Evolutionary conservation across 2,329 filamentous ascomycete species (phyloP).

Genomic region (Dactylellina parvicollis): DNA sequence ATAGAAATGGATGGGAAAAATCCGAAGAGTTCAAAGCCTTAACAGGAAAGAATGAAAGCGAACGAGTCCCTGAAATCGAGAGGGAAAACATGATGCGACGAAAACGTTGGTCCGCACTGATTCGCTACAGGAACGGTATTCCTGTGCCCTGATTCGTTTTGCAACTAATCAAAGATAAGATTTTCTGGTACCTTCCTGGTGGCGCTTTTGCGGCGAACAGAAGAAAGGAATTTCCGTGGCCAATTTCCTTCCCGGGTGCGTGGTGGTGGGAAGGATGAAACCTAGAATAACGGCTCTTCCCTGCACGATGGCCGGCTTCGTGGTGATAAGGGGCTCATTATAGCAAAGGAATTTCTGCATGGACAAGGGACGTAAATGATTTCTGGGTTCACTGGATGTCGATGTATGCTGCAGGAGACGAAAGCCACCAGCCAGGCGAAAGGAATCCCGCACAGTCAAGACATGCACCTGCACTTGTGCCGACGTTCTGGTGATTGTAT

Average conservation of each 20-base stretch:
- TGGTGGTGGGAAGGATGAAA: constrained; percentile 52
- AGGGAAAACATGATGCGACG: constrained; percentile 48
- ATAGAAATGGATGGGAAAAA: constrained; percentile 21
- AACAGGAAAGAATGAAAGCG: constrained; percentile 8
- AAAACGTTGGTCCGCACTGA: constrained; percentile 47
- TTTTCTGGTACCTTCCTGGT: constrained; percentile 41
- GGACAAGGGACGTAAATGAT: constrained; percentile 27
- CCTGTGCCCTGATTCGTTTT: constrained; percentile 46
- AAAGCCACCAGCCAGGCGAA: constrained; percentile 38
- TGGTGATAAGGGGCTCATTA: constrained; percentile 49
- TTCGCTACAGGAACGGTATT: constrained; percentile 47
- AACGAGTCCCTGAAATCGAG: constrained; percentile 44
- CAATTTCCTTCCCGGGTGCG: constrained; percentile 51
- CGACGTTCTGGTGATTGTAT: constrained; percentile 25
- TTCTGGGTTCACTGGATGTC: constrained; percentile 31
- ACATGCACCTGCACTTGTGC: constrained; percentile 35
- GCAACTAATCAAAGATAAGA: constrained; percentile 54
- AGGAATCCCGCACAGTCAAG: constrained; percentile 20
- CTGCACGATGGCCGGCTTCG: constrained; percentile 33
- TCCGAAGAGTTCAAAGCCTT: constrained; percentile 22
- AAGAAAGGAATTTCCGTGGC: constrained; percentile 40
- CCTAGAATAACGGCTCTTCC: constrained; percentile 41
- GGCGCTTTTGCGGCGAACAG: constrained; percentile 41
- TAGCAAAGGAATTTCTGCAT: constrained; percentile 25
- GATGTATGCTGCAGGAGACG: constrained; percentile 38